These are phyloP conservation scores for Xerocomus brunneocitrinus DNA, from an alignment of 768 basidiomycete genomes.

Conservation along the genomic window DNA sequence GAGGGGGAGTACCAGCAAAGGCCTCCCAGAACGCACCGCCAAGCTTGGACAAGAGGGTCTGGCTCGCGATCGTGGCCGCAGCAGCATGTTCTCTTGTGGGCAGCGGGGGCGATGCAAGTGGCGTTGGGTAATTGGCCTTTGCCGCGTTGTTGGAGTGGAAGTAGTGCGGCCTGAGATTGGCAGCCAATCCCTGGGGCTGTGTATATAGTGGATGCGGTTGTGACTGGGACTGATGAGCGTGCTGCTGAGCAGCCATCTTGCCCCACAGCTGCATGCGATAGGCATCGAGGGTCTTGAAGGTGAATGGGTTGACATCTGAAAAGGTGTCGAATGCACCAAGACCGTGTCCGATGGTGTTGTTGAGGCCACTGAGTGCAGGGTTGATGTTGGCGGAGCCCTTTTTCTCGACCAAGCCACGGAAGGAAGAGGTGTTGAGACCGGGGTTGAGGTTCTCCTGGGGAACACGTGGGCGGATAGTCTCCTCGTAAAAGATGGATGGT, in stretches of 20 bases:
- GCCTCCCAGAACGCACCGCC: constrained; percentile 86
- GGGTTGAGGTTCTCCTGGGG: constrained; percentile 27
- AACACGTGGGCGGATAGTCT: constrained; percentile 21
- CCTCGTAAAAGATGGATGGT: constrained; percentile 30
- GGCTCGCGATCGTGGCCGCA: constrained; percentile 66
- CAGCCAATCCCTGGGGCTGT: constrained; percentile 36
- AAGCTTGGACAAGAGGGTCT: constrained; percentile 69
- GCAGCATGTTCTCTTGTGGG: constrained; percentile 32
- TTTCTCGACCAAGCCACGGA: constrained; percentile 28
- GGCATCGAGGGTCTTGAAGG: constrained; percentile 81
- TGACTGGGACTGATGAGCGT: constrained; percentile 37
- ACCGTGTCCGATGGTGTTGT: constrained; percentile 20
- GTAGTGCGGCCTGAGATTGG: constrained; percentile 36
- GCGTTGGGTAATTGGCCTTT: constrained; percentile 35
- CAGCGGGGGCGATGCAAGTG: constrained; percentile 37
- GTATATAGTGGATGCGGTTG: constrained; percentile 12
- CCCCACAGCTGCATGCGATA: constrained; percentile 93
- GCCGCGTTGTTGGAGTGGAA: constrained; percentile 15
- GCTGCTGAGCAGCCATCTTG: constrained; percentile 77
- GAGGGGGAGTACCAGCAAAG: constrained; percentile 51
- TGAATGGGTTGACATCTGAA: constrained; percentile 77
- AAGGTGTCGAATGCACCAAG: constrained; percentile 67
- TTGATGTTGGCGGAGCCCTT: constrained; percentile 29
- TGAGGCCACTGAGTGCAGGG: constrained; percentile 28
- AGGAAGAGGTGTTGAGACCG: constrained; percentile 17